Base-by-base conservation (phyloP, 2,329 filamentous ascomycete species). In the Chrysosporium queenslandicum region DNA sequence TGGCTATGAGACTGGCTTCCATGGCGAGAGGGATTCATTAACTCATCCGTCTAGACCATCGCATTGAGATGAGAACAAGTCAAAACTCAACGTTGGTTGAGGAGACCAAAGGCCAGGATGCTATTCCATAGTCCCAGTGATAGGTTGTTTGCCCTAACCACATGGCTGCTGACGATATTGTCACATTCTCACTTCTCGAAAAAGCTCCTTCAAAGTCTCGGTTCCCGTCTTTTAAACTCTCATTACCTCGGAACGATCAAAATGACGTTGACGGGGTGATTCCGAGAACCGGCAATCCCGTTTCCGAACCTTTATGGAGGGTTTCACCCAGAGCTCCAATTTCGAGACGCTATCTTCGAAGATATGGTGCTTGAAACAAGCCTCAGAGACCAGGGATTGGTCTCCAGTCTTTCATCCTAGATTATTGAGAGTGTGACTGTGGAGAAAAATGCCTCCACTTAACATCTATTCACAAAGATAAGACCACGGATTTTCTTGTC, bases 201-300 rank as follows among this genome's bases (percentile, higher is more conserved):
- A n/a, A n/a, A n/a, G n/a, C n/a, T n/a, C n/a, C n/a, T n/a, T n/a
- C n/a, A n/a, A n/a, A n/a, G n/a, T n/a, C n/a, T n/a, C n/a, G n/a
- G n/a, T n/a, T n/a, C n/a, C n/a, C n/a, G n/a, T n/a, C n/a, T n/a
- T n/a, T n/a, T n/a, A n/a, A n/a, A n/a, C n/a, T n/a, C n/a, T n/a
- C n/a, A 41, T 21, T 49, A 52, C 50, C 50, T 52, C 50, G 50
- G 50, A 46, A 52, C 21, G 16, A 11, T n/a, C 14, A 21, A n/a
- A 48, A 29, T 43, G 56, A 29, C 27, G 43, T 16, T n/a, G 32
- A 36, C 39, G 7, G 23, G 23, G 7, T 20, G 18, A 18, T 53
- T 53, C 43, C 51, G 51, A 53, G 51, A 53, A n/a, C 36, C 45
- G 20, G 37, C 23, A 20, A 27, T 36, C 11, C 29, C 21, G 12